A percentile compares a stretch with the other conserved stretches of the same genome.
These are phyloP conservation scores for Castanea sativa DNA, from an alignment of 306 rosid genomes.

Conservation along the genomic window DNA sequence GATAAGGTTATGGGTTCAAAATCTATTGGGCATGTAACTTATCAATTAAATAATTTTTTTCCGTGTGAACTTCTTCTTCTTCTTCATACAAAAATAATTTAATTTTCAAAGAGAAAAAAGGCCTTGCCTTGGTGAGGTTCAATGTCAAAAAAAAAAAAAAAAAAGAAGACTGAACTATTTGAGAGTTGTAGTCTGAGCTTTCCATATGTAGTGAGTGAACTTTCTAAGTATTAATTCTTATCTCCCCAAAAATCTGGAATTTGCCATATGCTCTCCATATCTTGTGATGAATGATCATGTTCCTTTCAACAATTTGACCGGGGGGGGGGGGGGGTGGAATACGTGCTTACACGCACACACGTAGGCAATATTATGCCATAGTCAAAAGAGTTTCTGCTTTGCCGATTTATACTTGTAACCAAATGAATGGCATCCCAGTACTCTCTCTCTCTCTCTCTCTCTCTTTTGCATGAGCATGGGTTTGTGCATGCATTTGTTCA, in stretches of 20 bases:
- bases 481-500: neutral
- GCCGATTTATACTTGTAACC: neutral
- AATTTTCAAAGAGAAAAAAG: too few species aligned
- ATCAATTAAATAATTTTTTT: too few species aligned
- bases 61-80: too few species aligned
- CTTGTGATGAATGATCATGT: neutral
- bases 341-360: too few species aligned
- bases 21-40: too few species aligned
- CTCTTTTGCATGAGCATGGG: neutral
- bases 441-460: neutral
- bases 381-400: neutral
- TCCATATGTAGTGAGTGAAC: neutral
- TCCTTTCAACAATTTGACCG: neutral
- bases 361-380: neutral
- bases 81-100: too few species aligned
- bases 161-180: neutral
- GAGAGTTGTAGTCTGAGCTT: neutral
- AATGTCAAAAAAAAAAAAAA: too few species aligned
- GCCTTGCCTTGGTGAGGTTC: too few species aligned
- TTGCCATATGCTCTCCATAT: neutral
- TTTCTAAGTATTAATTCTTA: neutral
- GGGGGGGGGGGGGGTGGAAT: neutral
- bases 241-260: neutral
- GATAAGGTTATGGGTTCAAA: too few species aligned
- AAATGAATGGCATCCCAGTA: neutral